Percentiles rank a stretch among this genome's conserved stretches.
Evolutionary conservation across 768 basidiomycete genomes (phyloP).

Genomic region (Termitomyces sp.): DNA sequence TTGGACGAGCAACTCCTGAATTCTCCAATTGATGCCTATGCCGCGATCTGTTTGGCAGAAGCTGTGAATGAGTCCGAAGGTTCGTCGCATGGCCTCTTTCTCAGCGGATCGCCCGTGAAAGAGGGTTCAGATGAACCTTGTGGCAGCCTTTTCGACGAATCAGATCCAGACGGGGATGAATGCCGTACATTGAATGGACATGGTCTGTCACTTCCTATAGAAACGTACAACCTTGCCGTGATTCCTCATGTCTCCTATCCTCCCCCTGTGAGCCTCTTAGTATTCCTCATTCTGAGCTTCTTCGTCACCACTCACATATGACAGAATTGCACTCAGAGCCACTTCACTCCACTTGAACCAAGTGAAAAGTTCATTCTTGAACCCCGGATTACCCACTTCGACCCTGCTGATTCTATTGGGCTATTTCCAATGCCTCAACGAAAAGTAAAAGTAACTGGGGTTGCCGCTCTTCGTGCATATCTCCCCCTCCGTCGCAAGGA

Average conservation of each 20-base stretch:
- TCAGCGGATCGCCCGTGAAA: background rate
- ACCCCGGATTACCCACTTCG: slow-evolving; percentile 12
- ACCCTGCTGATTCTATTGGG: slow-evolving; percentile 25
- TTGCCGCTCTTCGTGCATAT: slow-evolving; percentile 25
- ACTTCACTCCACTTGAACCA: slow-evolving; percentile 3
- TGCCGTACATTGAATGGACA: slow-evolving; percentile 21
- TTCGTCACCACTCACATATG: background rate
- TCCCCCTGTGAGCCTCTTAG: slow-evolving; percentile 5
- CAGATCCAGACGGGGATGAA: slow-evolving; percentile 27
- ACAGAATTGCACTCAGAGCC: slow-evolving; percentile 7
- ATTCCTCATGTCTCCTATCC: background rate
- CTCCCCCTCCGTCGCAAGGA: slow-evolving; percentile 20
- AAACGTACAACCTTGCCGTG: background rate
- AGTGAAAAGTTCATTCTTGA: slow-evolving; percentile 18
- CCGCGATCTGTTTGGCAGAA: slow-evolving; percentile 34
- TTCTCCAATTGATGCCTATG: slow-evolving; percentile 33
- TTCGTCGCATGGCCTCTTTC: background rate
- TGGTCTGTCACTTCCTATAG: background rate
- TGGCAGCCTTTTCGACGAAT: slow-evolving; percentile 22
- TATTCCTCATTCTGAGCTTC: background rate
- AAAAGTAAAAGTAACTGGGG: slow-evolving; percentile 19
- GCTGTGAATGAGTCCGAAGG: slow-evolving; percentile 15
- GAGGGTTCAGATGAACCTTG: slow-evolving; percentile 8
- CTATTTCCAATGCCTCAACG: slow-evolving; percentile 23
- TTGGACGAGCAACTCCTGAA: slow-evolving; percentile 35